A percentile compares a stretch with the other conserved stretches of the same genome.
These are phyloP conservation scores for Boletus rubropictus DNA, from an alignment of 768 basidiomycete genomes.

Conservation along the genomic window DNA sequence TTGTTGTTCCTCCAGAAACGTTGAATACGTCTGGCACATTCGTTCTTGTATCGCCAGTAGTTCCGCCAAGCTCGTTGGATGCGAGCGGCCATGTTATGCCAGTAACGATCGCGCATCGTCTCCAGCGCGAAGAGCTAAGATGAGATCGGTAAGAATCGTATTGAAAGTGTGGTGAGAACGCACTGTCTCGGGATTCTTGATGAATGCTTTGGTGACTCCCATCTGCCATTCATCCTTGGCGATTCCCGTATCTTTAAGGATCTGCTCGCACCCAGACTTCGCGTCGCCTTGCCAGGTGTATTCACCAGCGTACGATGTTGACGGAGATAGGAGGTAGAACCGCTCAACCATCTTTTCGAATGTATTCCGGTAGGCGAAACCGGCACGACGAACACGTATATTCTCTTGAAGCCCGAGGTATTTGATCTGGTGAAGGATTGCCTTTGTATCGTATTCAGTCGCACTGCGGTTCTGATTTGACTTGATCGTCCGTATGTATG, in stretches of 20 bases:
- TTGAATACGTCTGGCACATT: slow-evolving; percentile 92
- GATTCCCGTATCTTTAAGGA: slow-evolving; percentile 93
- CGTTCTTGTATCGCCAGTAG: slow-evolving; percentile 91
- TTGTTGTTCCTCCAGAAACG: slow-evolving; percentile 99
- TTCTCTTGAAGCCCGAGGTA: slow-evolving; percentile 98
- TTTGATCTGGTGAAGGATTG: slow-evolving; percentile 97
- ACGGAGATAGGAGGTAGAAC: slow-evolving; percentile 91
- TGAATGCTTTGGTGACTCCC: slow-evolving; percentile 98
- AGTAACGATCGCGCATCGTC: slow-evolving; percentile 97
- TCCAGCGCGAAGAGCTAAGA: slow-evolving; percentile 90
- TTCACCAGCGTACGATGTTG: slow-evolving; percentile 97
- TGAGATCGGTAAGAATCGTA: neutral
- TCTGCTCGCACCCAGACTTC: slow-evolving; percentile 86
- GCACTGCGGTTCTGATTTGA: slow-evolving; percentile 94
- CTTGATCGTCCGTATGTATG: slow-evolving; percentile 99
- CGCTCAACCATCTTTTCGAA: slow-evolving; percentile 99
- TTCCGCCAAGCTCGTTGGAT: slow-evolving; percentile 97
- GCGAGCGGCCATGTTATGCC: slow-evolving; percentile 98
- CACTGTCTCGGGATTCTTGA: slow-evolving; percentile 98
- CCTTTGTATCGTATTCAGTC: slow-evolving; percentile 89
- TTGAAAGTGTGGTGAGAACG: slow-evolving; percentile 19
- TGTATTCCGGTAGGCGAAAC: slow-evolving; percentile 96
- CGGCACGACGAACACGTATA: slow-evolving; percentile 93
- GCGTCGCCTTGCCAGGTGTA: slow-evolving; percentile 94
- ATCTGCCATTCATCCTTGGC: slow-evolving; percentile 98